Percentiles rank a stretch among this genome's conserved stretches.
Evolutionary conservation across 305 asterid genomes (phyloP).

Genomic region (Rubia peregrina): DNA sequence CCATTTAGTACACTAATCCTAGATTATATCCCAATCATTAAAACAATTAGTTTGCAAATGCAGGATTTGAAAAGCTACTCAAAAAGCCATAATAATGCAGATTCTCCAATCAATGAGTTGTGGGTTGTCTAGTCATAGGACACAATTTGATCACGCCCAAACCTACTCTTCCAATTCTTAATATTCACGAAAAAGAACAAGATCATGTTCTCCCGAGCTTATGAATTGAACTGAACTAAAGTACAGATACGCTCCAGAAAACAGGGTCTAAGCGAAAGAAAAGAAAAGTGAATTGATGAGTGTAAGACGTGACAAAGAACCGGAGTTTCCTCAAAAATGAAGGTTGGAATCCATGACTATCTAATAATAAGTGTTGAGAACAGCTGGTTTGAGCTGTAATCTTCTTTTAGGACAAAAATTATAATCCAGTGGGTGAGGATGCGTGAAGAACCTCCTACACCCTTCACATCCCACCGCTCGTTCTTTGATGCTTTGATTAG

Average conservation of each 20-base stretch:
- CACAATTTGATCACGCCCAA: background rate
- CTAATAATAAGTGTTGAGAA: slow-evolving; percentile 9
- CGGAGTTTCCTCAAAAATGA: slow-evolving; percentile 19
- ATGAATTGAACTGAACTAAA: no score
- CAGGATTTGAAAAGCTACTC: background rate
- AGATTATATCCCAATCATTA: background rate
- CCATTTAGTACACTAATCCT: background rate
- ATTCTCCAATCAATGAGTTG: slow-evolving; percentile 8
- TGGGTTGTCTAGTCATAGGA: background rate
- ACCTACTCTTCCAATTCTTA: background rate
- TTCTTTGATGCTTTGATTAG: background rate
- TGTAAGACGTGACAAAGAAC: slow-evolving; percentile 15
- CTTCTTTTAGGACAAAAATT: background rate
- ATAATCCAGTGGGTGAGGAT: background rate
- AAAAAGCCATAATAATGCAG: background rate
- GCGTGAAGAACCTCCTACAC: slow-evolving; percentile 2
- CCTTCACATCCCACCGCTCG: slow-evolving; percentile 1
- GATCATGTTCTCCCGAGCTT: no score
- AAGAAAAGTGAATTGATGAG: background rate
- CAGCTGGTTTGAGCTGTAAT: slow-evolving; percentile 17
- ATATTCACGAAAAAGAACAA: background rate
- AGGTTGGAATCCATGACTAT: slow-evolving; percentile 20
- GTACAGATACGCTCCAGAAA: no score
- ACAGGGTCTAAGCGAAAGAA: no score
- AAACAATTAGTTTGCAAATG: background rate